Conservation (phyloP, 768 basidiomycete species). For the Podaxis sp. region DNA sequence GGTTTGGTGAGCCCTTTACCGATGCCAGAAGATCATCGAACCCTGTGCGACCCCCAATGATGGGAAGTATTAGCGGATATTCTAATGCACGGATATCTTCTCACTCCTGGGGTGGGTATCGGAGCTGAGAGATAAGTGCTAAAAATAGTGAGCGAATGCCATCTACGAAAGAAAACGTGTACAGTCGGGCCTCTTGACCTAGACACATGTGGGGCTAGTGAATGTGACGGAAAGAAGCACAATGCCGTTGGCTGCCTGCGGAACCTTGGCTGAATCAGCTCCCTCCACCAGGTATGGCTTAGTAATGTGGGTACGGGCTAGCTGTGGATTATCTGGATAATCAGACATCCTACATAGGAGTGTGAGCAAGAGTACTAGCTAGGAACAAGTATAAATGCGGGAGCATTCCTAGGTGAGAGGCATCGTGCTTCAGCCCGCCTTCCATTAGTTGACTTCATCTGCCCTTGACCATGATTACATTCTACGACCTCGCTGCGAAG, state of each 20-base stretch:
- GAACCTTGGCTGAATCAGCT: background rate
- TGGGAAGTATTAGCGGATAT: background rate
- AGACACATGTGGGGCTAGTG: background rate
- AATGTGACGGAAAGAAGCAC: background rate
- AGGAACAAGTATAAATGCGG: background rate
- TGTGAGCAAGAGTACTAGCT: background rate
- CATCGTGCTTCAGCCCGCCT: background rate
- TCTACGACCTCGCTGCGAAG: slow-evolving; percentile 36
- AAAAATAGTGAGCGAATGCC: background rate
- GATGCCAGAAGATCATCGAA: background rate
- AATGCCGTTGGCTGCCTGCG: background rate
- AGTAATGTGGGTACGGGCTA: background rate
- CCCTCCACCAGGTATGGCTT: background rate
- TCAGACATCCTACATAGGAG: background rate
- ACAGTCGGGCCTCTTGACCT: background rate
- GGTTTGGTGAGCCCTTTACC: background rate
- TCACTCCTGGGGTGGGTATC: background rate
- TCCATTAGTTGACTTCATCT: no score
- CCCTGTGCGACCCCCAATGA: background rate
- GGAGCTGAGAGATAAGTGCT: background rate
- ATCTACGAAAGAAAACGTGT: background rate
- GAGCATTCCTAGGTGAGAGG: background rate
- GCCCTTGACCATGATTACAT: slow-evolving; percentile 23
- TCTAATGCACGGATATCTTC: background rate
- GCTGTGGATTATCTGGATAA: background rate